Conservation (phyloP, 768 basidiomycete species). For the Sarcodon sp. region DNA sequence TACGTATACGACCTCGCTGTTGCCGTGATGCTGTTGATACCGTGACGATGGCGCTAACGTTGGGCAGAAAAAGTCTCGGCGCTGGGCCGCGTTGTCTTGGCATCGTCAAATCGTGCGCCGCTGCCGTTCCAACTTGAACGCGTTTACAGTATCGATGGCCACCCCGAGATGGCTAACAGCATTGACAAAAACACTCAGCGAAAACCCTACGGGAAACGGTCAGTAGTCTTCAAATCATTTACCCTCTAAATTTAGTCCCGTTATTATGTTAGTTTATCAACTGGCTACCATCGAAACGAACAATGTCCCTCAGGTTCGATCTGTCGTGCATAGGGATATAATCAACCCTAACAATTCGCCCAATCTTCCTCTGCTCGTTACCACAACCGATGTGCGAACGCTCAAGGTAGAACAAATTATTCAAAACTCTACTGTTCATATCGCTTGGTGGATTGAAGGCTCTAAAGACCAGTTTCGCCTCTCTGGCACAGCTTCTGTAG, state of each 20-base stretch:
- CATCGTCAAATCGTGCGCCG: no score
- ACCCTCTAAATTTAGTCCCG: neutral
- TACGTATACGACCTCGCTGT: no score
- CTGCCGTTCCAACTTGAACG: no score
- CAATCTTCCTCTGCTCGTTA: slow-evolving; percentile 45
- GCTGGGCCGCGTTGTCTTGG: no score
- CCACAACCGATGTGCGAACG: slow-evolving; percentile 61
- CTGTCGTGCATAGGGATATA: slow-evolving; percentile 49
- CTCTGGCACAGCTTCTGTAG: slow-evolving; percentile 37
- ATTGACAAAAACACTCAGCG: slow-evolving; percentile 11
- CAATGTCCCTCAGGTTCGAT: slow-evolving; percentile 46
- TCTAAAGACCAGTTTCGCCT: slow-evolving; percentile 68
- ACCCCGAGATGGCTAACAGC: slow-evolving; percentile 16
- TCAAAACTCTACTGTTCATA: slow-evolving; percentile 36
- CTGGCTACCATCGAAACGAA: slow-evolving; percentile 40
- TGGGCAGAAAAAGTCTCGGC: no score
- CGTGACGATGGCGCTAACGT: no score
- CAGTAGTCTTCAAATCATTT: neutral
- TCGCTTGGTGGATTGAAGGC: slow-evolving; percentile 64
- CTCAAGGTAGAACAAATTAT: slow-evolving; percentile 53
- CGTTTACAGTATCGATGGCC: no score
- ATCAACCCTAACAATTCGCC: slow-evolving; percentile 29
- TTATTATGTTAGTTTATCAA: slow-evolving; percentile 36
- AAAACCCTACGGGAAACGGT: slow-evolving; percentile 14
- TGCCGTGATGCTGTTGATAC: no score